These are phyloP conservation scores for Kazachstania sp. DNA, from an alignment of 1,139 yeast species.

Conservation along the genomic window DNA sequence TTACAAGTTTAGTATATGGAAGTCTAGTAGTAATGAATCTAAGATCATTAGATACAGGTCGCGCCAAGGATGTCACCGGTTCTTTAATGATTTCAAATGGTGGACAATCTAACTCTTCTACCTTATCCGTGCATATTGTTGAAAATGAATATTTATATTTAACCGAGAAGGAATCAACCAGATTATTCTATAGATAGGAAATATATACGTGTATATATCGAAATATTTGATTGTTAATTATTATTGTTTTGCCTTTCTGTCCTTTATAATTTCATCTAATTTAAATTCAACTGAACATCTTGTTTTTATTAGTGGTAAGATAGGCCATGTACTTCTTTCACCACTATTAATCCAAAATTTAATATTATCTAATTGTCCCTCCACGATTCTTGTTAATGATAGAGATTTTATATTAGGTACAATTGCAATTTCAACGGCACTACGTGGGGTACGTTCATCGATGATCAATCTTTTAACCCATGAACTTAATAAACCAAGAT, in stretches of 20 bases:
- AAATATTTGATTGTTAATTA: background rate
- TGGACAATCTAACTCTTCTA: slow-evolving; percentile 31
- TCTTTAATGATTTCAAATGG: slow-evolving; percentile 54
- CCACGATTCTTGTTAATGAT: slow-evolving; percentile 58
- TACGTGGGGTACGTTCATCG: slow-evolving; percentile 77
- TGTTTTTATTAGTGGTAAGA: slow-evolving; percentile 75
- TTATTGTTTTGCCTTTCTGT: slow-evolving; percentile 33
- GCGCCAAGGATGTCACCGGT: slow-evolving; percentile 80
- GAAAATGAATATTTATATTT: slow-evolving; percentile 63
- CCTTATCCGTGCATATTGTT: slow-evolving; percentile 27
- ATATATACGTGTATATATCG: background rate
- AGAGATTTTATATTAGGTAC: slow-evolving; percentile 78
- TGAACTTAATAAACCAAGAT: slow-evolving; percentile 66
- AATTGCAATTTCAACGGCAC: slow-evolving; percentile 73
- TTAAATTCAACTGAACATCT: slow-evolving; percentile 88
- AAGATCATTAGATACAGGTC: slow-evolving; percentile 65
- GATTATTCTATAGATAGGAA: slow-evolving; percentile 34
- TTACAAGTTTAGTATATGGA: slow-evolving; percentile 18
- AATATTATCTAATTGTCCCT: slow-evolving; percentile 54
- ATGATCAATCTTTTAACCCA: slow-evolving; percentile 68
- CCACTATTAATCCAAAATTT: slow-evolving; percentile 90
- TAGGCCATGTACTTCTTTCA: slow-evolving; percentile 90
- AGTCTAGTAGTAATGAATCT: slow-evolving; percentile 36
- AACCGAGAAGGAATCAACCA: slow-evolving; percentile 45
- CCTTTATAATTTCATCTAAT: slow-evolving; percentile 48